Conservation (phyloP, 768 basidiomycete genomes). For the Cyathus striatus region DNA sequence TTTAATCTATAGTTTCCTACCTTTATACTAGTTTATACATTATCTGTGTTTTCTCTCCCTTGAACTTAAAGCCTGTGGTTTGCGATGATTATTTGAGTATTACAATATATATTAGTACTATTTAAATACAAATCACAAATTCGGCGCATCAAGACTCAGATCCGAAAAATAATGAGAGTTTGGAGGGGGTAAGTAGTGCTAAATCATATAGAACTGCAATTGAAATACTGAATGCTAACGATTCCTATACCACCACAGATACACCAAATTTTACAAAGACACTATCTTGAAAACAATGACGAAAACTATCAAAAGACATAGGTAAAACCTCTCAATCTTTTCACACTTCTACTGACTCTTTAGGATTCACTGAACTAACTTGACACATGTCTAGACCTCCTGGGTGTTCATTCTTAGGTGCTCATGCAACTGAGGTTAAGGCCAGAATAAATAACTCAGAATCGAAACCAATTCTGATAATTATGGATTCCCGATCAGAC, state of each 20-base stretch:
- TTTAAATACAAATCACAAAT: too few relatives aligned
- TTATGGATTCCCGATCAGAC: constrained; percentile 27
- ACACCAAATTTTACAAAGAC: not conserved
- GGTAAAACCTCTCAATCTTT: too few relatives aligned
- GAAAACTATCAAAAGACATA: too few relatives aligned
- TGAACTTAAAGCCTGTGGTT: too few relatives aligned
- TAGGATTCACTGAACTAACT: constrained; percentile 12
- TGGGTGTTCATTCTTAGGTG: constrained; percentile 28
- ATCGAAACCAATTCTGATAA: constrained; percentile 5
- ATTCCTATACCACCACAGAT: not conserved
- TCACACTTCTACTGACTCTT: too few relatives aligned
- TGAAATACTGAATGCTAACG: not conserved
- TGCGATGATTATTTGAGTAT: too few relatives aligned
- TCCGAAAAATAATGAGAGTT: not conserved
- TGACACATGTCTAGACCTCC: constrained; percentile 16
- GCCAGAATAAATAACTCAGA: not conserved
- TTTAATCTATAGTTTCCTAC: too few relatives aligned
- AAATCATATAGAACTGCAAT: not conserved
- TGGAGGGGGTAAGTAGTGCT: not conserved
- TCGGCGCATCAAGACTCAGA: too few relatives aligned
- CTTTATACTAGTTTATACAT: too few relatives aligned
- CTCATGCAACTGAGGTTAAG: constrained; percentile 14
- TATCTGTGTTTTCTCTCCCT: too few relatives aligned
- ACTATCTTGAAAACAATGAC: too few relatives aligned
- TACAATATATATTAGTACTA: too few relatives aligned